Evolutionary conservation across 2,329 filamentous ascomycete genomes (phyloP).

Genomic region (Aspergillus sp.): DNA sequence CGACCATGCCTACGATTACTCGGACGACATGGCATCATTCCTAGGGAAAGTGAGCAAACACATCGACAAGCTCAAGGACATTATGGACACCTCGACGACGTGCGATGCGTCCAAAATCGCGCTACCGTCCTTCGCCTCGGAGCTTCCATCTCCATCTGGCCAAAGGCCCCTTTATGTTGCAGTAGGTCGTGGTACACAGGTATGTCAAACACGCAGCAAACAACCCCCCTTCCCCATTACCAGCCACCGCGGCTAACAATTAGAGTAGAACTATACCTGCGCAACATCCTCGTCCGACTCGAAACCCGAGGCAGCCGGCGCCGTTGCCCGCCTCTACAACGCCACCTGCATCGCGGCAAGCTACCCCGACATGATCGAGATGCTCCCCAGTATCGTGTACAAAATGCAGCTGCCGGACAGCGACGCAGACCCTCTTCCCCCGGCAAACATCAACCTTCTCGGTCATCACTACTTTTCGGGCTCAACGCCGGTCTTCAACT

Average conservation of each 20-base stretch:
- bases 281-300: slow-evolving; percentile 58
- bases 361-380: slow-evolving; percentile 64
- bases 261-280: slow-evolving; percentile 87
- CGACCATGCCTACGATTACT: slow-evolving; percentile 37
- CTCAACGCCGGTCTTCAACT: slow-evolving; percentile 73
- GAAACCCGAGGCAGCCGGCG: slow-evolving; percentile 66
- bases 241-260: slow-evolving; percentile 9
- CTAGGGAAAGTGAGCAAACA: slow-evolving; percentile 40
- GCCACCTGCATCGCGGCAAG: slow-evolving; percentile 73
- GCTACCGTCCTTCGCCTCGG: slow-evolving; percentile 51
- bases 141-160: slow-evolving; percentile 62
- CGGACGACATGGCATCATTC: slow-evolving; percentile 41
- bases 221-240: neutral
- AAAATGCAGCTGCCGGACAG: slow-evolving; percentile 58
- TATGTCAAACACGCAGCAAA: slow-evolving; percentile 23
- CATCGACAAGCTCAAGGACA: slow-evolving; percentile 30
- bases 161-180: slow-evolving; percentile 73
- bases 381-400: slow-evolving; percentile 67
- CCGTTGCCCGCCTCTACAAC: slow-evolving; percentile 83
- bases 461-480: slow-evolving; percentile 82
- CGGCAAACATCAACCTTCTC: slow-evolving; percentile 63
- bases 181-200: slow-evolving; percentile 75
- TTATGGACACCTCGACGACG: slow-evolving; percentile 17
- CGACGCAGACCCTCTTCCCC: slow-evolving; percentile 38
- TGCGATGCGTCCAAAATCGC: slow-evolving; percentile 36